Evolutionary conservation across 192 early-diverging fungal species (phyloP).

Genomic region (Dissophora ornata): DNA sequence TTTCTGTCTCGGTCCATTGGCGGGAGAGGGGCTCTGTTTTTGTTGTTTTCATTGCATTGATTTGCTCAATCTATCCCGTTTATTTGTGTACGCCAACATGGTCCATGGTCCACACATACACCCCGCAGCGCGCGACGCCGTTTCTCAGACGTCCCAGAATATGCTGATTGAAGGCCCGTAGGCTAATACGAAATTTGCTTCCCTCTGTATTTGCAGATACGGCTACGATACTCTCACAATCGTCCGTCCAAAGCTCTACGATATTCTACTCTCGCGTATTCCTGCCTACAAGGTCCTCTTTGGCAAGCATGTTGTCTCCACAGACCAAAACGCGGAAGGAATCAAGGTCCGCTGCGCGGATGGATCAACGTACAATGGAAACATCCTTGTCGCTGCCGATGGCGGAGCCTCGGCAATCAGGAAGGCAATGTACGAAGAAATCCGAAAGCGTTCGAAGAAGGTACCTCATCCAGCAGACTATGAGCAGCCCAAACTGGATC

Average conservation of each 20-base stretch:
- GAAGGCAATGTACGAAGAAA: conserved; percentile 21
- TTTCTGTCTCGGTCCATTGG: no score
- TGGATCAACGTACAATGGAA: conserved; percentile 30
- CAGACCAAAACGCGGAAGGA: conserved; percentile 26
- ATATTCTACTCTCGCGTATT: conserved; percentile 35
- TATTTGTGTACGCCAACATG: no score
- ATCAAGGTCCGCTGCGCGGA: conserved; percentile 47
- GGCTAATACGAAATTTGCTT: no score
- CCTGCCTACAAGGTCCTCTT: conserved; percentile 48
- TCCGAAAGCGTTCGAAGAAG: conserved; percentile 26
- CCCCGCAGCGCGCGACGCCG: no score
- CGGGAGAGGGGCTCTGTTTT: no score
- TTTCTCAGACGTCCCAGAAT: no score
- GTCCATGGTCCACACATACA: no score
- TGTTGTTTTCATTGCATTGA: no score
- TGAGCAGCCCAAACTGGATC: conserved; percentile 26
- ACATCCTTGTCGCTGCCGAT: conserved; percentile 42
- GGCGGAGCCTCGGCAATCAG: conserved; percentile 34
- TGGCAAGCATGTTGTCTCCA: conserved; percentile 24
- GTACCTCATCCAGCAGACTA: conserved; percentile 19
- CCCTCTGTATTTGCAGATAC: conserved; percentile 23
- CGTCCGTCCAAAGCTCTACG: conserved; percentile 38
- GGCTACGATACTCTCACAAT: conserved; percentile 37
- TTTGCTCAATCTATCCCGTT: no score
- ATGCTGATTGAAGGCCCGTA: no score